Evolutionary conservation across 139 green algal genomes (phyloP), one percentile per base, ranked within the genome.

Genomic region (Microglena sp.): DNA sequence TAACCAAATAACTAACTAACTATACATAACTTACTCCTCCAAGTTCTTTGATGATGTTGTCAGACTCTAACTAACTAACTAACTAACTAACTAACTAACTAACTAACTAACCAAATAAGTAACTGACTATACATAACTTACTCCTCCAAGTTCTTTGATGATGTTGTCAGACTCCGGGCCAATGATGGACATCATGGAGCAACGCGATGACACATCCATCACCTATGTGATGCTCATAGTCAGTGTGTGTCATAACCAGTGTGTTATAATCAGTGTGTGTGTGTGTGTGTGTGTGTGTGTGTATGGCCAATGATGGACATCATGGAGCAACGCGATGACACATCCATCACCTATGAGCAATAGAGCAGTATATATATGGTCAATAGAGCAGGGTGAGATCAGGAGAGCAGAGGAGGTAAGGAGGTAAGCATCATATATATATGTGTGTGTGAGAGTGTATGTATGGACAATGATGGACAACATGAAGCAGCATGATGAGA

Each of bases 111-210:
- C n/a, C n/a, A n/a, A n/a, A n/a, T n/a, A n/a, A n/a, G n/a, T n/a
- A n/a, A n/a, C n/a, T n/a, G n/a, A n/a, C n/a, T n/a, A n/a, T n/a
- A n/a, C n/a, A n/a, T n/a, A n/a, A 21, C 75, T 74, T 60, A 73
- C 76, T 58, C 73, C 82, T 44, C 69, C 77, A 33, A 90, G 64
- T 44, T 83, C 77, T 30, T 62, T 24, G 30, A 93, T 58, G n/a
- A 92, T 50, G 0, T 70, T 68, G 26, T 78, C 74, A 0, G 75
- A 64, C 34, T 75, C 67, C 1, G 87, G 85, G 0, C 88, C 88
- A 33, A 89, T 29, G 6, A 94, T 58, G 2, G 72, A 74, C 27
- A 94, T 74, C 83, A 91, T 86, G 21, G 35, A 24, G 21, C 67
- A 84, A 0, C 40, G 33, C 18, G 2, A 0, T 24, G 72, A 70